These are phyloP conservation scores for Sherardia arvensis DNA, from an alignment of 257 asterid genomes.

Conservation along the genomic window DNA sequence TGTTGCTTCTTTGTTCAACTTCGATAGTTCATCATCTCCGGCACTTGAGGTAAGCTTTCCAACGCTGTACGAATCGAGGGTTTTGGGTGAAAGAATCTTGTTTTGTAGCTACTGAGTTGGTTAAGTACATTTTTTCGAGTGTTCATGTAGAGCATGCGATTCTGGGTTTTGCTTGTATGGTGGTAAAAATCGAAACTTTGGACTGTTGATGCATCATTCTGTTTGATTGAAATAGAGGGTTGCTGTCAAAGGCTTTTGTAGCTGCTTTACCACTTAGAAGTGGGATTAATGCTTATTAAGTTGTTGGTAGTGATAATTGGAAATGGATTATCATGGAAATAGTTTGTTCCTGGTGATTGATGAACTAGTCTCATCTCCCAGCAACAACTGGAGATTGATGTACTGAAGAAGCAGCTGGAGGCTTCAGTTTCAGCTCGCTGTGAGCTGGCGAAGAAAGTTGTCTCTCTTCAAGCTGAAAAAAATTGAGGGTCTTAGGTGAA, in stretches of 20 bases:
- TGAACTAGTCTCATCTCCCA: no score
- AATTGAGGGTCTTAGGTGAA: not conserved
- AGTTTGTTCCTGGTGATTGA: slow-evolving; percentile 32
- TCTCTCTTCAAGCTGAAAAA: no score
- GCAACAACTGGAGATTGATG: no score
- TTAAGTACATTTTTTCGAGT: not conserved
- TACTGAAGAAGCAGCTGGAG: no score
- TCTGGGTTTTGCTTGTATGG: not conserved
- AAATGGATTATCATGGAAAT: slow-evolving; percentile 48
- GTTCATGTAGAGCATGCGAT: not conserved
- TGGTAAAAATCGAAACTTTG: not conserved
- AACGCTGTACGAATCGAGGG: not conserved
- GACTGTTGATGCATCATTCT: not conserved
- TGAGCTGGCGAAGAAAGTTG: no score
- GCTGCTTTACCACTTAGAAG: not conserved
- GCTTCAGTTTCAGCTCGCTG: no score
- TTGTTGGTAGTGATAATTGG: not conserved
- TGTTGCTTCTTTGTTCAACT: no score
- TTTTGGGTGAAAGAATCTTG: not conserved
- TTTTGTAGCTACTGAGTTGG: not conserved
- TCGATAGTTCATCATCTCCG: no score
- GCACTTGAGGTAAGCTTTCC: not conserved
- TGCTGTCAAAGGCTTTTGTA: not conserved
- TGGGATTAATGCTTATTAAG: not conserved
- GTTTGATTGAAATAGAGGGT: not conserved